These are phyloP conservation scores for Carex parvula DNA, from an alignment of 176 grass and related monocot genomes.

Conservation along the genomic window DNA sequence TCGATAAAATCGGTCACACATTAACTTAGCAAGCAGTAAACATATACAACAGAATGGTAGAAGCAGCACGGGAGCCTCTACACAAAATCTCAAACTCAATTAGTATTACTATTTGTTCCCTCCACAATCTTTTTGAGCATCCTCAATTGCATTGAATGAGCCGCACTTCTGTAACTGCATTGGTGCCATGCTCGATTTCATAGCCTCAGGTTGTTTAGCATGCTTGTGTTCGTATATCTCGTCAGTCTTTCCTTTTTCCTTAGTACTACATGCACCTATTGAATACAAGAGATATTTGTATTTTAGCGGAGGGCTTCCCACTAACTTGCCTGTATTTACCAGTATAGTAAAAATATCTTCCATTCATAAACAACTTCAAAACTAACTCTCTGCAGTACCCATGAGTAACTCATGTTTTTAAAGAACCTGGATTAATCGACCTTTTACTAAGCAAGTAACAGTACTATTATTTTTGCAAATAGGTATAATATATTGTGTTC, in stretches of 20 bases:
- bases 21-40: not conserved
- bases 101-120: conserved; percentile 16
- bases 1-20: not conserved
- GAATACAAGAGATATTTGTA: not conserved
- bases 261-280: conserved; percentile 28
- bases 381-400: not conserved
- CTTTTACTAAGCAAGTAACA: not conserved
- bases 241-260: conserved; percentile 46
- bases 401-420: not conserved
- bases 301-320: not conserved
- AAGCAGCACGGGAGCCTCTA: not conserved
- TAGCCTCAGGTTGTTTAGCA: conserved; percentile 25
- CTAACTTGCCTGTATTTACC: not conserved
- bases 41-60: not conserved
- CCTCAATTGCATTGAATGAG: conserved; percentile 42
- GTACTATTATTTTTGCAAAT: not conserved
- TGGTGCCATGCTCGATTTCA: conserved; percentile 25
- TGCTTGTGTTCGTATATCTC: conserved; percentile 46
- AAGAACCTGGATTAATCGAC: not conserved
- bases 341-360: not conserved
- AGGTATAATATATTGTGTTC: not conserved
- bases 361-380: not conserved
- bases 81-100: not conserved
- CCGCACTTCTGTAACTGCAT: conserved; percentile 41
- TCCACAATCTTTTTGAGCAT: conserved; percentile 24